These are phyloP conservation scores for Lachnellula arida DNA, from an alignment of 2,329 filamentous ascomycete genomes.

Conservation along the genomic window DNA sequence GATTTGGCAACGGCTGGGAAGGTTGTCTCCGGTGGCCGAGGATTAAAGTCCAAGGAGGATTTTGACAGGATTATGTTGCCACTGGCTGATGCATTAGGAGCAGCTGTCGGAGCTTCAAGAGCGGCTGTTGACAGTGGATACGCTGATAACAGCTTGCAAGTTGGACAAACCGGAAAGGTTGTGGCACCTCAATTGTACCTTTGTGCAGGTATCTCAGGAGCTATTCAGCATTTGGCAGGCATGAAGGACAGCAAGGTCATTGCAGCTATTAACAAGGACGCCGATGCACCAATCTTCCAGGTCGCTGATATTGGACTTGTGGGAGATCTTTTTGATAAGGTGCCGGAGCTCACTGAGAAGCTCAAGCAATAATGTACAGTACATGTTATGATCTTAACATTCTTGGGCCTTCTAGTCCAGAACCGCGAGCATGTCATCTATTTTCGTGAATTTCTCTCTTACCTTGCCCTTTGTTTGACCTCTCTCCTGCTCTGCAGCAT, in stretches of 20 bases:
- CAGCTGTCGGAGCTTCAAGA: constrained; percentile 91
- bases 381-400: constrained; percentile 13
- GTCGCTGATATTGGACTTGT: constrained; percentile 94
- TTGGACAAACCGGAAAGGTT: constrained; percentile 98
- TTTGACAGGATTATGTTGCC: constrained; percentile 92
- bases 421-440: constrained; percentile 53
- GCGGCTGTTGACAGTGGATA: constrained; percentile 97
- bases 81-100: constrained; percentile 85
- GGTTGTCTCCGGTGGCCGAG: constrained; percentile 90
- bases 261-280: constrained; percentile 96
- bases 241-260: constrained; percentile 99
- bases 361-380: constrained; percentile 45
- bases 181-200: constrained; percentile 94
- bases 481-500: constrained; percentile 65
- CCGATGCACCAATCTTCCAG: constrained; percentile 97
- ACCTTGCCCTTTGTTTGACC: constrained; percentile 68
- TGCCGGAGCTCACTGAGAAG: constrained; percentile 95
- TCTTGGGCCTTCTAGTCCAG: constrained; percentile 33
- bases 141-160: constrained; percentile 96
- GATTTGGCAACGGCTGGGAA: constrained; percentile 84
- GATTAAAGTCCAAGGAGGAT: constrained; percentile 95
- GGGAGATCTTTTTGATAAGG: constrained; percentile 91
- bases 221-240: constrained; percentile 95
- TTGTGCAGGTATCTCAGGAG: constrained; percentile 91
- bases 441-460: constrained; percentile 64